phyloP scores from a whole-genome alignment of 176 grass and related monocot species.

The Triticum timopheevii region DNA sequence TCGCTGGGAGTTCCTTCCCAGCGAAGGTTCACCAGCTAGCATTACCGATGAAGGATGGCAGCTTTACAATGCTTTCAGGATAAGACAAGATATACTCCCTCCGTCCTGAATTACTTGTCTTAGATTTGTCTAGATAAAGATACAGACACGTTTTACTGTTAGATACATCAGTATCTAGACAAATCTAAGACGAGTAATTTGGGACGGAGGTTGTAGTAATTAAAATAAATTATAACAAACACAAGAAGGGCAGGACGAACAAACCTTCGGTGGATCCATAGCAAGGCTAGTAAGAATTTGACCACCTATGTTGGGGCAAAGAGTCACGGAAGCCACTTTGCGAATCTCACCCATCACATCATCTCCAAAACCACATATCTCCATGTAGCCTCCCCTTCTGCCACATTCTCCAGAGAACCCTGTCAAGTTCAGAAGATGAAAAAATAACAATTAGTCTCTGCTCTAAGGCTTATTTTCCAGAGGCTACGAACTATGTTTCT shows the following conservation, averaged over 20 bases:
- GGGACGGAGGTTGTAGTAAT: too few relatives aligned
- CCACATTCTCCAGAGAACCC: constrained; percentile 82
- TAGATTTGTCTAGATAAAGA: too few relatives aligned
- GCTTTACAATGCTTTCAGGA: neutral
- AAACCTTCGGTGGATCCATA: constrained; percentile 82
- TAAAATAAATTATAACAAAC: neutral
- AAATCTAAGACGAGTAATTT: too few relatives aligned
- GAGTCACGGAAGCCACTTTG: constrained; percentile 74
- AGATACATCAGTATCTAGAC: too few relatives aligned
- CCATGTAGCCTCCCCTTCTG: constrained; percentile 86
- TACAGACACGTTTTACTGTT: too few relatives aligned
- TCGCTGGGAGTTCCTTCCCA: too few relatives aligned
- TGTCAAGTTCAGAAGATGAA: constrained; percentile 24
- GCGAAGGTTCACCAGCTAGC: too few relatives aligned
- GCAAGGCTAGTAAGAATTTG: constrained; percentile 71
- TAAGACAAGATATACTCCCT: neutral
- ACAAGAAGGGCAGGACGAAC: neutral
- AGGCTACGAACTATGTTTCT: neutral
- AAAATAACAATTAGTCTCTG: neutral
- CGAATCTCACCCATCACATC: constrained; percentile 60
- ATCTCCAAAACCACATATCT: constrained; percentile 55
- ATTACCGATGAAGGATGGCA: too few relatives aligned
- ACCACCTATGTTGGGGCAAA: constrained; percentile 76
- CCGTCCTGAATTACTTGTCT: too few relatives aligned
- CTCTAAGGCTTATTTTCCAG: neutral